phyloP scores from a whole-genome alignment of 306 rosid genomes.

The Prunus davidiana region DNA sequence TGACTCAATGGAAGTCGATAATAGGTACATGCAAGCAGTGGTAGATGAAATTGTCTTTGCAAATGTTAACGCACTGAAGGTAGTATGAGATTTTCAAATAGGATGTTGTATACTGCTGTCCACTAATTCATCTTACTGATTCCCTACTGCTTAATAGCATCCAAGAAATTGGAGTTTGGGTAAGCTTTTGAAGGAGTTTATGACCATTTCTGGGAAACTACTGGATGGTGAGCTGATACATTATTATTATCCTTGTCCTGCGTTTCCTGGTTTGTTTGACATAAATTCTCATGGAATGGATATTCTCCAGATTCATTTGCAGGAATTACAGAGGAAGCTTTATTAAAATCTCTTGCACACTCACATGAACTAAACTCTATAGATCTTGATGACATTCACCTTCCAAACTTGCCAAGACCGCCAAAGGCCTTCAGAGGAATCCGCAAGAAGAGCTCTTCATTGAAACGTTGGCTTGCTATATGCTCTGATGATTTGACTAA shows the following conservation, averaged over 20 bases:
- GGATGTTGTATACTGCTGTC: conserved; percentile 8
- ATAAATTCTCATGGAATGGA: conserved; percentile 29
- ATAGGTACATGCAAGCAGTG: conserved; percentile 98
- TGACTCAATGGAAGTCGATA: conserved; percentile 19
- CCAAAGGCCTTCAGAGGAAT: conserved; percentile 85
- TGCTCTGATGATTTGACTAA: conserved; percentile 71
- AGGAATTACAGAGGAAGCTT: conserved; percentile 57
- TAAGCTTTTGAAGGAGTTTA: conserved; percentile 73
- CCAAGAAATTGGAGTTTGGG: conserved; percentile 78
- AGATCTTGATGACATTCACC: conserved; percentile 54
- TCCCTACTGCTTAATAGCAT: conserved; percentile 54
- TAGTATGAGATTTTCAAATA: conserved; percentile 21
- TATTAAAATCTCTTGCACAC: conserved; percentile 58
- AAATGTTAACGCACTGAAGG: conserved; percentile 72
- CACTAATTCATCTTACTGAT: conserved; percentile 26
- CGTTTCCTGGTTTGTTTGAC: conserved; percentile 24
- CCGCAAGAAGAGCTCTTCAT: conserved; percentile 76
- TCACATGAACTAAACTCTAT: conserved; percentile 42
- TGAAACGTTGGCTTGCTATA: conserved; percentile 94
- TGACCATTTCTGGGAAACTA: conserved; percentile 60
- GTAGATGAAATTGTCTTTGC: conserved; percentile 79
- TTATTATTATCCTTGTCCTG: conserved; percentile 12
- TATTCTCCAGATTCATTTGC: conserved; percentile 59
- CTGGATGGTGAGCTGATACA: conserved; percentile 63
- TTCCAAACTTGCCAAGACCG: conserved; percentile 76